Evolutionary conservation across 2,329 filamentous ascomycete species (phyloP).

Genomic region (Talaromyces marneffei): DNA sequence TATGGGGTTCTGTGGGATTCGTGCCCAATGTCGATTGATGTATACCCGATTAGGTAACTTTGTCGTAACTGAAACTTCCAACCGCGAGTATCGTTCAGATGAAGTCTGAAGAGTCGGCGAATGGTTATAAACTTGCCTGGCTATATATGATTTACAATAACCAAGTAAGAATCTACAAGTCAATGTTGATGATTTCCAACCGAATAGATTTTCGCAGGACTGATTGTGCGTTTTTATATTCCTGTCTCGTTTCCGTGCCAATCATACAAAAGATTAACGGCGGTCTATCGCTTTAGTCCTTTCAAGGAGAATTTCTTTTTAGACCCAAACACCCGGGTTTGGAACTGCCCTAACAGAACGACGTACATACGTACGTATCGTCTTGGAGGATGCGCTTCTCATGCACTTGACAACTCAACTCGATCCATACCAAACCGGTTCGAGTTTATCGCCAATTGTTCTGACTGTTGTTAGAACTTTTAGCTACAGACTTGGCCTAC

Average conservation of each 20-base stretch:
- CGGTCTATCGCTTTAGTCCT: background rate
- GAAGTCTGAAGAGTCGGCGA: background rate
- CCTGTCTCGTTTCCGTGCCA: background rate
- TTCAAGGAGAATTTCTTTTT: background rate
- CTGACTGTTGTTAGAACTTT: background rate
- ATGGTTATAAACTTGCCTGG: background rate
- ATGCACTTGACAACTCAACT: slow-evolving; percentile 1
- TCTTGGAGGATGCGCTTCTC: background rate
- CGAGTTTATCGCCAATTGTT: background rate
- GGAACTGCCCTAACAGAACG: background rate
- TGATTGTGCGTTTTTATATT: background rate
- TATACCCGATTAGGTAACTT: slow-evolving; percentile 3
- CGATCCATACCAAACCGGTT: background rate
- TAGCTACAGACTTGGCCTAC: background rate
- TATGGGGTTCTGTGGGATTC: background rate
- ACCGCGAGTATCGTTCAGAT: background rate
- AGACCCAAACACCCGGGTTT: background rate
- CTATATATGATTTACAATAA: background rate
- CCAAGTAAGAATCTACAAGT: background rate
- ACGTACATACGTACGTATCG: background rate
- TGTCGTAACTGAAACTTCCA: background rate
- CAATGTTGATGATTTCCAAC: background rate
- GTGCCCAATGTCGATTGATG: slow-evolving; percentile 1
- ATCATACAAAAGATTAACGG: background rate
- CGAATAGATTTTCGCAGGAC: background rate